Evolutionary conservation across 164 flowering plant species (phyloP), one percentile per base, ranked within the genome.

Genomic region (Echeveria elegans): DNA sequence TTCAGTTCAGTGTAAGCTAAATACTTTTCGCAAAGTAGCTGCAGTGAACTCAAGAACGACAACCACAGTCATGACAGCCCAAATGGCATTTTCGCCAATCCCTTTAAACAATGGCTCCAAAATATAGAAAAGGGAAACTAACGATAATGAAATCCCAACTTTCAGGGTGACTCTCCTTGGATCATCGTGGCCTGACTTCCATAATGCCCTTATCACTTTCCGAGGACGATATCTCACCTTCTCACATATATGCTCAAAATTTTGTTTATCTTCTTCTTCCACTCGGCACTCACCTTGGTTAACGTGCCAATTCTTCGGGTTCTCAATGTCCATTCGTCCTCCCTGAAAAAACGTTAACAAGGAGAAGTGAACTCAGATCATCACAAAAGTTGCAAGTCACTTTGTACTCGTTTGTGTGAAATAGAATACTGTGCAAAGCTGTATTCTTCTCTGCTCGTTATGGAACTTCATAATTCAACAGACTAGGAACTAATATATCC

Each of bases 51-150:
- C 96, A n/a, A 94, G 87, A 18, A 91, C 99, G 37, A 94, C 89
- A 18, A 89, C 97, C 0, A 94, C 97, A 67, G 96, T 94, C 88
- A 94, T 89, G 80, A 88, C 96, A 65, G 99, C 99, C 97, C 99
- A 94, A 30, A 91, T 83, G 7, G 94, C 88, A 77, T 78, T 87
- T n/a, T 75, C 67, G 4, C 96, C 99, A 29, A 94, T 68, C 30
- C 92, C 90, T 64, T 80, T 59, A 73, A 83, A 89, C 77, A 88
- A 73, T 63, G 92, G 96, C 78, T 88, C 89, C 79, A 85, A 23
- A 9, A 91, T 73, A 72, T 89, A 94, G 73, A 91, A 69, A 70
- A 87, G 64, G 3, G 96, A 89, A 26, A 89, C 96, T 66, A 94
- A 32, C 47, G 99, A 81, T 73, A 94, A 41, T 0, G 99, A 72